phyloP scores from a whole-genome alignment of 192 early-diverging fungal species.

The Gonapodya prolifera region DNA sequence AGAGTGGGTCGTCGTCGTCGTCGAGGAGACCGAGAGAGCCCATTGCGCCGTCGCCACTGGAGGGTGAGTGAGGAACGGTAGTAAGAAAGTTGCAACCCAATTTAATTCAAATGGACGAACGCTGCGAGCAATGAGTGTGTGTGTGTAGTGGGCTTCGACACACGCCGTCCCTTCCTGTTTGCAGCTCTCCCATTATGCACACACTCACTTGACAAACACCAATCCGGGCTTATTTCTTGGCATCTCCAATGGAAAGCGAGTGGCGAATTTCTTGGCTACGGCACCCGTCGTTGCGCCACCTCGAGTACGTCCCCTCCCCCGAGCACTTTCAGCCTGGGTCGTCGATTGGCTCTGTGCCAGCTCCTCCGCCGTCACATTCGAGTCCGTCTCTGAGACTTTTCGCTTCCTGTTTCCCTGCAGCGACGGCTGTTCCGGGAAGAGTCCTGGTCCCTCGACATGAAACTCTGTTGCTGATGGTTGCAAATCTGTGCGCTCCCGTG shows the following conservation, averaged over 20 bases:
- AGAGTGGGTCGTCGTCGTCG: not conserved
- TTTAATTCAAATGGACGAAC: too few relatives aligned
- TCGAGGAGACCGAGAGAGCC: not conserved
- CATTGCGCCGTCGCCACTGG: not conserved
- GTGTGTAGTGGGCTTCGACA: too few relatives aligned
- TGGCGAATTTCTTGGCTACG: not conserved
- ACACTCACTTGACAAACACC: not conserved
- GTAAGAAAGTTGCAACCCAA: too few relatives aligned
- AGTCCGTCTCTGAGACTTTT: not conserved
- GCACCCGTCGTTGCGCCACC: not conserved
- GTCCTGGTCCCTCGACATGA: not conserved
- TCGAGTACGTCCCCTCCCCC: not conserved
- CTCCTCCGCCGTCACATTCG: not conserved
- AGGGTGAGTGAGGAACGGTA: too few relatives aligned
- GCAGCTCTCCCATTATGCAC: too few relatives aligned
- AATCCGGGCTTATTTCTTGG: not conserved
- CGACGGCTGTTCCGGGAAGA: not conserved
- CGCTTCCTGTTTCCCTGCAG: too few relatives aligned
- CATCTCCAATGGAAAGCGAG: not conserved
- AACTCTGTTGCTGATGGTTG: too few relatives aligned
- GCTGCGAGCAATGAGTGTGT: too few relatives aligned
- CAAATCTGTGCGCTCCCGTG: too few relatives aligned
- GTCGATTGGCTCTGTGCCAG: not conserved
- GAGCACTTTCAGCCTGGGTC: not conserved
- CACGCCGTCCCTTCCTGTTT: too few relatives aligned